Evolutionary conservation across 1,284 basidiomycete species (phyloP), one percentile per base, ranked within the genome.

Genomic region (Marasmius sp.): DNA sequence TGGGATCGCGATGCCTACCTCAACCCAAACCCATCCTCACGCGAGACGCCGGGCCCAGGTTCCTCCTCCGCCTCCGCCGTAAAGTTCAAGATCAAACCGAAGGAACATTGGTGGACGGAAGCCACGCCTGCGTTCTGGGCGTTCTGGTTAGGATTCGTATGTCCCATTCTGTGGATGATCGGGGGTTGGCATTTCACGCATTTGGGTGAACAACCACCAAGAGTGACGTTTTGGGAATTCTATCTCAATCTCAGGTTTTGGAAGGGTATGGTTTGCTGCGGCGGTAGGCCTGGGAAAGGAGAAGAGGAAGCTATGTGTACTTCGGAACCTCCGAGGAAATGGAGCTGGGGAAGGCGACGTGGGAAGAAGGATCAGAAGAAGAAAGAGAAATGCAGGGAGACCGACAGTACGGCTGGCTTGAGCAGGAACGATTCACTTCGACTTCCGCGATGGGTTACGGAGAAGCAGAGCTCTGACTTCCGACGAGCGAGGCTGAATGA

Each of bases 61-160:
- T 27, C 27, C 5, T 27, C 27, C 27, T 27, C 27, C 27, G 27
- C 27, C 27, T 27, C 27, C 27, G 27, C 27, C 27, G 27, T 66
- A 73, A 56, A 59, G 65, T 47, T 20, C 71, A 51, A 63, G 69
- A 74, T 53, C 65, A 63, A 14, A 65, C 69, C 27, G 55, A 47
- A n/a, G n/a, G n/a, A 20, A n/a, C 9, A n/a, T 10, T 68, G 68
- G 65, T 41, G 71, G 11, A 62, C 62, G 16, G 47, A 59, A 3
- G 65, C 69, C 39, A 85, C 79, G 2, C 81, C 82, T 2, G 79
- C 86, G 18, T 82, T 82, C 68, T 80, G 86, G 68, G 74, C 89
- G 11, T 91, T 91, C 74, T 91, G 86, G 85, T 63, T 86, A 0
- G 89, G 88, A 1, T 91, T 91, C 66, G 61, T 89, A 47, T 79